Conservation (phyloP, 306 rosid species). For the Gastrolobium bilobum region DNA sequence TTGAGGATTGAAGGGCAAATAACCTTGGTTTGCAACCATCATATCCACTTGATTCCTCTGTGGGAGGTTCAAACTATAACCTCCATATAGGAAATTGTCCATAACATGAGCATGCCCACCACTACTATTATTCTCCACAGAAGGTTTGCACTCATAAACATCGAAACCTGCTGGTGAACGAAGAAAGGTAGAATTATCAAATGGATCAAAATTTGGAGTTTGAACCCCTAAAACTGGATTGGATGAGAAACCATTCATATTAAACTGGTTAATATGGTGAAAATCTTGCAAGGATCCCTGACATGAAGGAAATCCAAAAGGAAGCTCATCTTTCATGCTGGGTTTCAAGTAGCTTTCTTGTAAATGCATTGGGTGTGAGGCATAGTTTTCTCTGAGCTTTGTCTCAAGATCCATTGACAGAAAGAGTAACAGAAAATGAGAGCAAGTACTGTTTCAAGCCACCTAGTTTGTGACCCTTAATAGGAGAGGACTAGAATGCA, state of each 20-base stretch:
- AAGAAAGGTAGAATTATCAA: conserved; percentile 41
- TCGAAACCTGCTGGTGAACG: conserved; percentile 47
- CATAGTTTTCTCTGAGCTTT: conserved; percentile 50
- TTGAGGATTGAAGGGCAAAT: conserved; percentile 49
- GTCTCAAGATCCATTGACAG: conserved; percentile 72
- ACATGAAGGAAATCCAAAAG: conserved; percentile 60
- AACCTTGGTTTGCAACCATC: conserved; percentile 51
- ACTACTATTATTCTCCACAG: conserved; percentile 47
- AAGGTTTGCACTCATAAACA: conserved; percentile 62
- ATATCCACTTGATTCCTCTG: conserved; percentile 56
- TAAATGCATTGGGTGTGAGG: conserved; percentile 47
- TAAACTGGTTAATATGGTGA: conserved; percentile 56
- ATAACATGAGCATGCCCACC: conserved; percentile 55
- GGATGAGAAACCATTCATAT: conserved; percentile 50
- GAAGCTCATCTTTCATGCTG: conserved; percentile 51
- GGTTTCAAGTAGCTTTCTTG: conserved; percentile 48
- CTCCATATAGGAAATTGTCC: conserved; percentile 69
- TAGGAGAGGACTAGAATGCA: conserved; percentile 45
- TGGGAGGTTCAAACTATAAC: conserved; percentile 50
- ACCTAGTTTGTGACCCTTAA: conserved; percentile 55
- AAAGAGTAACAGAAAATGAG: conserved; percentile 42
- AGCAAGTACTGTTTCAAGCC: conserved; percentile 43
- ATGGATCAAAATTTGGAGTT: conserved; percentile 51
- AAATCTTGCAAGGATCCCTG: conserved; percentile 64
- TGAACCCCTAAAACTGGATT: conserved; percentile 48